Percentiles rank a stretch among this genome's conserved stretches.
These are phyloP conservation scores for Murraya paniculata DNA, from an alignment of 345 rosid species.

Conservation along the genomic window DNA sequence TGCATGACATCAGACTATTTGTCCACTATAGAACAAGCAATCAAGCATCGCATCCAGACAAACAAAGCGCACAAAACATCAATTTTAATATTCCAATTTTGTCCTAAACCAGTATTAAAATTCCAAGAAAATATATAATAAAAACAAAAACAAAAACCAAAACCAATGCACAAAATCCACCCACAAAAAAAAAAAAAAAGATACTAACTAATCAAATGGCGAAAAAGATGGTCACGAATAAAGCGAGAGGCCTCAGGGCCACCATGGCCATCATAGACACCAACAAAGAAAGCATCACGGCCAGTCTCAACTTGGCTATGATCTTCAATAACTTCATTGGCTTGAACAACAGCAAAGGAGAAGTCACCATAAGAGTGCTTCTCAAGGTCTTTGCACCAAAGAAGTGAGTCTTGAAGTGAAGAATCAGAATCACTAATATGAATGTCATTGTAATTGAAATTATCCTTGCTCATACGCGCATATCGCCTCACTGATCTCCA, in stretches of 20 bases:
- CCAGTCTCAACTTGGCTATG: constrained; percentile 87
- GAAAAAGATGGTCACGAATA: constrained; percentile 76
- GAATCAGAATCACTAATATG: constrained; percentile 28
- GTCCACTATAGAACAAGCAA: not conserved
- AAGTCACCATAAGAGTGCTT: constrained; percentile 77
- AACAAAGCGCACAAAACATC: constrained; percentile 5
- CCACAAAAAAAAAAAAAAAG: not conserved
- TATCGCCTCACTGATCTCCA: constrained; percentile 70
- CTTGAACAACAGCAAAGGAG: constrained; percentile 83
- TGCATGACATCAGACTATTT: constrained; percentile 6
- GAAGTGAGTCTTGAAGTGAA: constrained; percentile 39
- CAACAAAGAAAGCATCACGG: constrained; percentile 62
- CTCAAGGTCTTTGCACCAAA: constrained; percentile 84
- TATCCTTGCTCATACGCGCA: constrained; percentile 86
- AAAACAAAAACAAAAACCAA: not conserved
- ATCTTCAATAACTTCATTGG: constrained; percentile 83
- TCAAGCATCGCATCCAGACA: not conserved
- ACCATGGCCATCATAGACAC: constrained; percentile 96
- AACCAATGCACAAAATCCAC: not conserved
- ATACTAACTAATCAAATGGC: constrained; percentile 65
- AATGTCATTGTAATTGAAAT: constrained; percentile 10
- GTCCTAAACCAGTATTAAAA: not conserved
- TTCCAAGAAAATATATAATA: not conserved
- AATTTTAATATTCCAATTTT: not conserved
- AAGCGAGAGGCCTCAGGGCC: constrained; percentile 90